Percentiles rank a stretch among this genome's conserved stretches.
Conservation (phyloP, 345 rosid genomes). For the Crucihimalaya himalaica region DNA sequence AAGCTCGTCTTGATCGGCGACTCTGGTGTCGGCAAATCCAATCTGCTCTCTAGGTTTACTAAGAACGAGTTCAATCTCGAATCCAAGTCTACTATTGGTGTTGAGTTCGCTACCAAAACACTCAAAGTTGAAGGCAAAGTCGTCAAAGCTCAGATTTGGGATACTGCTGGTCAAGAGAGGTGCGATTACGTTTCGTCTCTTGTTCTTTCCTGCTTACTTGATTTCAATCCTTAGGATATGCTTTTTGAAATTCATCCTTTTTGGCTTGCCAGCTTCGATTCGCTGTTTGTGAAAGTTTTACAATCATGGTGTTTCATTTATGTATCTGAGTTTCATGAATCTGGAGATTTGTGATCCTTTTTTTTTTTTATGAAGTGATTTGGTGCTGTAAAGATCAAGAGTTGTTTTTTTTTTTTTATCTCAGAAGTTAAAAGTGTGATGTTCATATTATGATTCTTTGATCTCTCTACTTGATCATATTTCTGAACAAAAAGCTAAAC, state of each 20-base stretch:
- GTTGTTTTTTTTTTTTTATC: too few species aligned
- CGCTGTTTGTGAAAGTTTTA: neutral
- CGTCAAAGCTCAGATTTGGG: constrained; percentile 48
- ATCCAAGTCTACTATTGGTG: constrained; percentile 43
- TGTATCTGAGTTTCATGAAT: neutral
- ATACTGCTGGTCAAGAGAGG: constrained; percentile 47
- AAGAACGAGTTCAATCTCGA: constrained; percentile 47
- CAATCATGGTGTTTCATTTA: constrained; percentile 9
- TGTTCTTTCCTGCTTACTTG: neutral
- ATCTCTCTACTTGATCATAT: too few species aligned
- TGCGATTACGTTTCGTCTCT: neutral
- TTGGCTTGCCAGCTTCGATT: neutral
- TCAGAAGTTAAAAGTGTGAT: too few species aligned
- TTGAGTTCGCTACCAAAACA: constrained; percentile 44
- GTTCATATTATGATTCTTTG: too few species aligned
- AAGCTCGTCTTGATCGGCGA: constrained; percentile 46
- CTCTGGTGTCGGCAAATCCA: constrained; percentile 43
- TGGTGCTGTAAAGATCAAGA: neutral
- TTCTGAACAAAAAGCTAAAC: too few species aligned
- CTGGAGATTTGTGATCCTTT: too few species aligned
- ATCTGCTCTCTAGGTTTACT: constrained; percentile 41
- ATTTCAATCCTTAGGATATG: neutral
- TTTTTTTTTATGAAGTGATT: neutral
- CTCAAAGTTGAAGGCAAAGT: constrained; percentile 34
- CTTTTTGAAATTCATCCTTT: neutral